These are phyloP conservation scores for Abrus pulchellus DNA, from an alignment of 306 rosid species.

Conservation along the genomic window DNA sequence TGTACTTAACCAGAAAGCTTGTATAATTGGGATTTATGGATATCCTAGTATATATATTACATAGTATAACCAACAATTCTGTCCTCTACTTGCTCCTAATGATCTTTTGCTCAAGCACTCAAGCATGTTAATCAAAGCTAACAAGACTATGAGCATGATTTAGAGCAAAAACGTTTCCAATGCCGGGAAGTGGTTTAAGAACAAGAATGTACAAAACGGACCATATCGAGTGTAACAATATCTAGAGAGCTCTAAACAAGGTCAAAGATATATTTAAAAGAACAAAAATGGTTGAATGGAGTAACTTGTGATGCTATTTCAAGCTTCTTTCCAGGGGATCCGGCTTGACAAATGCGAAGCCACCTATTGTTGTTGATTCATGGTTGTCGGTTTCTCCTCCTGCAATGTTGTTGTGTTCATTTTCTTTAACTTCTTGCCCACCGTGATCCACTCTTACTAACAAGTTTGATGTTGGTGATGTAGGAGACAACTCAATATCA, in stretches of 20 bases:
- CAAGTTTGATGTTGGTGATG: slow-evolving; percentile 45
- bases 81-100: background rate
- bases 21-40: background rate
- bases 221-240: slow-evolving; percentile 5
- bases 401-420: slow-evolving; percentile 29
- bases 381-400: slow-evolving; percentile 37
- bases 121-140: background rate
- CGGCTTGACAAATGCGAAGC: slow-evolving; percentile 60
- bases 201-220: slow-evolving; percentile 42
- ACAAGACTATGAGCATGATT: slow-evolving; percentile 3
- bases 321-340: slow-evolving; percentile 34
- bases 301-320: slow-evolving; percentile 19
- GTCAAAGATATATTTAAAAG: background rate
- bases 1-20: no score
- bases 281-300: slow-evolving; percentile 12
- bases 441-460: slow-evolving; percentile 58
- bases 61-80: background rate
- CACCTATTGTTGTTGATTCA: slow-evolving; percentile 46
- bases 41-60: background rate
- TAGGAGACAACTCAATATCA: slow-evolving; percentile 62
- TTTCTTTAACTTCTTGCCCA: slow-evolving; percentile 47
- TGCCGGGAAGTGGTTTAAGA: slow-evolving; percentile 1
- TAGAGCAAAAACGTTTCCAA: slow-evolving; percentile 19
- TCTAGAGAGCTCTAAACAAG: slow-evolving; percentile 35
- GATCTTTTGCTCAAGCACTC: background rate